Conservation (phyloP, 805 yeast genomes). For the Saturnispora silvae region DNA sequence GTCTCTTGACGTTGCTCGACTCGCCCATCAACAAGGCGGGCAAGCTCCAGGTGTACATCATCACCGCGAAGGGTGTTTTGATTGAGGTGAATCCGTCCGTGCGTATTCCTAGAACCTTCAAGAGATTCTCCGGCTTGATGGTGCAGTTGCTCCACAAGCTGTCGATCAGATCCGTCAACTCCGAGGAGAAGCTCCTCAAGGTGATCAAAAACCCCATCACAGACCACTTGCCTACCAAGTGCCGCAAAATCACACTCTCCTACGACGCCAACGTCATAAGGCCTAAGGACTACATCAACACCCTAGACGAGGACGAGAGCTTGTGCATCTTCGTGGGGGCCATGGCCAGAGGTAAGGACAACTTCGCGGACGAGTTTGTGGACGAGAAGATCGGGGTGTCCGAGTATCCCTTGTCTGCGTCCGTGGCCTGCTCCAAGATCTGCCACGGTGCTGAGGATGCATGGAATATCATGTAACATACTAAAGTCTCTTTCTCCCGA, state of each 20-base stretch:
- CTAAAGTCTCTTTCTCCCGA: too few relatives aligned
- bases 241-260: conserved; percentile 85
- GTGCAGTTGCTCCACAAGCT: conserved; percentile 90
- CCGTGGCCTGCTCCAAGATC: conserved; percentile 96
- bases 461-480: conserved; percentile 59
- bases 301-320: conserved; percentile 79
- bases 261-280: conserved; percentile 83
- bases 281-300: conserved; percentile 78
- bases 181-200: conserved; percentile 86
- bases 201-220: conserved; percentile 96
- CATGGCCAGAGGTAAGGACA: conserved; percentile 97
- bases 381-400: conserved; percentile 96
- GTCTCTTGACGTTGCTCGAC: conserved; percentile 85
- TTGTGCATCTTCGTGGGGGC: conserved; percentile 98
- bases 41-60: conserved; percentile 89
- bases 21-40: conserved; percentile 99
- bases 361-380: conserved; percentile 92
- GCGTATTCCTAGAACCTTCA: conserved; percentile 96
- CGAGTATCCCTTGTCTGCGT: conserved; percentile 90
- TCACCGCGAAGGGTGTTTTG: conserved; percentile 88
- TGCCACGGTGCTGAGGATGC: conserved; percentile 99
- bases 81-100: conserved; percentile 94
- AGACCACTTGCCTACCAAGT: conserved; percentile 92
- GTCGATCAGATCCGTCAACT: conserved; percentile 87
- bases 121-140: conserved; percentile 95